phyloP scores from a whole-genome alignment of 2,329 filamentous ascomycete species.

The Penicillium sp. region DNA sequence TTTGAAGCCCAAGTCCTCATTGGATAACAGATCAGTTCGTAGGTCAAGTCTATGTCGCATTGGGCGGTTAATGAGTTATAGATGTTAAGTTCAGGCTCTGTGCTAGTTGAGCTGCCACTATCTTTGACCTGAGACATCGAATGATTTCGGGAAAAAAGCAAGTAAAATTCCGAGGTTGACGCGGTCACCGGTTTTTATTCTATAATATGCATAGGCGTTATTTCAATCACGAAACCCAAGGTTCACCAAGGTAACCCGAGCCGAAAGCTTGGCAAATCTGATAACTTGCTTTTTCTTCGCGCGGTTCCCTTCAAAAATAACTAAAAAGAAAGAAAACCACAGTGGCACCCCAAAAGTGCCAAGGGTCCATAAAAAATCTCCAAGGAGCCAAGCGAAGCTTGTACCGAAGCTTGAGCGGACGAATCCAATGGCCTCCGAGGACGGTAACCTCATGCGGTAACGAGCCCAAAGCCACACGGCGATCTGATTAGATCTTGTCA shows the following conservation, averaged over 20 bases:
- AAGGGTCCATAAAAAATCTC: conserved; percentile 7
- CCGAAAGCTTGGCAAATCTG: conserved; percentile 9
- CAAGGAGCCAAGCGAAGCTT: conserved; percentile 5
- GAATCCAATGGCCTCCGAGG: neutral
- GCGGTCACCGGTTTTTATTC: too few relatives aligned
- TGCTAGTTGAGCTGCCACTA: neutral
- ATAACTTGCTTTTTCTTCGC: conserved; percentile 3
- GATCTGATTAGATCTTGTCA: conserved; percentile 11
- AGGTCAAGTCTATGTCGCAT: neutral
- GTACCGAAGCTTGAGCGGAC: neutral
- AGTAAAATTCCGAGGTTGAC: neutral
- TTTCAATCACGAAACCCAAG: neutral
- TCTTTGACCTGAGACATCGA: neutral
- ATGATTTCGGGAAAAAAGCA: neutral
- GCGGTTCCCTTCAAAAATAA: neutral
- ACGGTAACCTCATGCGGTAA: neutral
- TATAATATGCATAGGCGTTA: neutral
- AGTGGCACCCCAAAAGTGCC: neutral
- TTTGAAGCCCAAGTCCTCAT: neutral
- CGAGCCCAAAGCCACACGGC: neutral
- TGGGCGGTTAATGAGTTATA: neutral
- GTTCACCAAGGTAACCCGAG: neutral
- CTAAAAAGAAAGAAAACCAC: too few relatives aligned
- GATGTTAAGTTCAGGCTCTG: neutral
- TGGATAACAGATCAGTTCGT: neutral